These are phyloP conservation scores for Penicillium cataractarum DNA, from an alignment of 495 filamentous ascomycete species.

Conservation along the genomic window DNA sequence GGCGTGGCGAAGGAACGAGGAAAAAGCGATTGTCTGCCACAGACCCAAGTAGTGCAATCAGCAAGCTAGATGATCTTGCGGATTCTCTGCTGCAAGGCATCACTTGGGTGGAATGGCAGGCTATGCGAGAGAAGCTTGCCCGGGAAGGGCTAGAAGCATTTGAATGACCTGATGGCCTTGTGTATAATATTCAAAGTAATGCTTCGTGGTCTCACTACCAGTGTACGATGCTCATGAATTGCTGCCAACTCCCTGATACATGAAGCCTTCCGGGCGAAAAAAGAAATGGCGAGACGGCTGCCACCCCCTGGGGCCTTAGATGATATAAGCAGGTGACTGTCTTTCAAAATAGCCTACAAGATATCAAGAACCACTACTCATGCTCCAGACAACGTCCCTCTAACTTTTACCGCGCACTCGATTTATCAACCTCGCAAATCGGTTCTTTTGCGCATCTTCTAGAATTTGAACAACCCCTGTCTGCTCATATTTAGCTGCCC, in stretches of 20 bases:
- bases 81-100: constrained; percentile 87
- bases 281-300: too few relatives aligned
- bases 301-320: too few relatives aligned
- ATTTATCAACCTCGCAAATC: neutral
- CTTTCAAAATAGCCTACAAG: too few relatives aligned
- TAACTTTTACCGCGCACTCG: neutral
- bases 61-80: constrained; percentile 88
- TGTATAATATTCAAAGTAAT: neutral
- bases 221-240: too few relatives aligned
- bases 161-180: neutral
- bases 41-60: constrained; percentile 32
- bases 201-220: too few relatives aligned
- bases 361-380: too few relatives aligned
- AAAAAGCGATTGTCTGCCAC: constrained; percentile 19
- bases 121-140: constrained; percentile 58
- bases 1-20: constrained; percentile 32
- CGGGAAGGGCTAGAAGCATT: neutral
- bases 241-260: too few relatives aligned
- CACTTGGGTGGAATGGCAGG: constrained; percentile 84
- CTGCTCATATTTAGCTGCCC: neutral
- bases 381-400: too few relatives aligned
- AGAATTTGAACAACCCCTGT: neutral
- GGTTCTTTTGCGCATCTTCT: neutral
- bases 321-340: too few relatives aligned
- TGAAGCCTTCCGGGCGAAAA: too few relatives aligned